Evolutionary conservation across 768 basidiomycete genomes (phyloP), one percentile per base, ranked within the genome.

Genomic region (Vararia minispora): DNA sequence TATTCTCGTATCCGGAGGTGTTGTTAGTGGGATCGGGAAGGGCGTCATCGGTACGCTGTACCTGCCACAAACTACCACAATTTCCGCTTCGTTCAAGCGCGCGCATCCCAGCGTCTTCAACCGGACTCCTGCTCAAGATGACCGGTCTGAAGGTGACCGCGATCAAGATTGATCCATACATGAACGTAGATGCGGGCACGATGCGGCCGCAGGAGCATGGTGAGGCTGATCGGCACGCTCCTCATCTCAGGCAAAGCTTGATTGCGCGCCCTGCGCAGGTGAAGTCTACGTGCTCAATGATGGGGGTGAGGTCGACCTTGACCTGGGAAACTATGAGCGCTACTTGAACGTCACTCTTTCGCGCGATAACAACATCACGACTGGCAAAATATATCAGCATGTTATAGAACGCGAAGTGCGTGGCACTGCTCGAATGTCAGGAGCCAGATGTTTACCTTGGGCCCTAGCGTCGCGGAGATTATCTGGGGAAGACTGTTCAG

Each of bases 131-230:
- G 36, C 70, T 99, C 57, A 97, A 97, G 64, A 97, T 88, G 30
- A 78, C 82, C 26, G 94, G 94, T 33, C 70, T 95, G 44, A 95
- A 91, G 65, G 94, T 97, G 51, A 99, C 94, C 6, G 87, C 94
- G 9, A 97, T 99, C 71, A 99, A 99, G 65, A 98, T 99, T 53
- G 94, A 99, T 58, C 94, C 94, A 11, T 99, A 99, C 52, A 98
- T 99, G 94, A 99, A 99, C 64, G 97, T 99, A 52, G 94, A 99
- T 70, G 94, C 94, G 17, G 94, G 94, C 25, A 98, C 94, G 14
- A 99, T 99, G 94, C 72, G 89, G 35, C 94, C 94, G 11, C 94
- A 91, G 12, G 94, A 99, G 60, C 94, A 99, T 57, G 94, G 92
- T 88, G 58, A 69, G 79, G 46, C 30, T 27, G n/a, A 5, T 34